Base-by-base conservation (phyloP, 2,329 filamentous ascomycete species). In the Hypocreales sp. region DNA sequence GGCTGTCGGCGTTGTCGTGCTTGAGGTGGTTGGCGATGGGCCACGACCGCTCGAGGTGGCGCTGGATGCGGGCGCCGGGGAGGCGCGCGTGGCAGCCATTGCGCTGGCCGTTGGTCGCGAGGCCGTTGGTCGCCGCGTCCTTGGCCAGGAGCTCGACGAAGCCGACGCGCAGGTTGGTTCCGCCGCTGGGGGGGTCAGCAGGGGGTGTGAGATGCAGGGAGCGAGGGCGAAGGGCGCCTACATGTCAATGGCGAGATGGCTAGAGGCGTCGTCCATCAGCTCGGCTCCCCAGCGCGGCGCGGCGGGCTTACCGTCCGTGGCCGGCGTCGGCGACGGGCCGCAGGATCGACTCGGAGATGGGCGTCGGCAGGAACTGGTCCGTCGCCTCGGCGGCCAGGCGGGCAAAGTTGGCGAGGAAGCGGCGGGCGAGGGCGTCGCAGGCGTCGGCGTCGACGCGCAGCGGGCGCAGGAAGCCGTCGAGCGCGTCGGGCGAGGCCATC, bases 21-120 rank as follows among this genome's bases (percentile, higher is more conserved):
- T 83, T 83, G 35, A 84, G 52, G 29, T 76, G 68, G 22, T 83
- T 71, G 25, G 66, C 67, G 39, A 86, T 86, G 7, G 77, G 69
- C 78, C 79, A 84, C 29, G 68, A 69, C 36, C 64, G 74, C 46
- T 84, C 79, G 30, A 81, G 52, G 5, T 67, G 64, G 25, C 73
- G 60, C 20, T 59, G 59, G 18, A 78, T 56, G 23, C 61, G 61
- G 14, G 42, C 22, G n/a, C 42, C 32, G 25, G 41, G 22, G 30
- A 27, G 29, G 31, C 9, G 30, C 25, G 15, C 28, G 9, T n/a
- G 12, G 13, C 31, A 24, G 24, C 30, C 26, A 13, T 26, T 26
- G 14, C 14, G 9, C n/a, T 14, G 13, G 1, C 24, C 25, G 5
- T 30, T 29, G 14, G 25, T n/a, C 2, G 23, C 20, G 27, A 34